Conservation (phyloP, 2,329 filamentous ascomycete genomes). For the Leptodontidium sp. region DNA sequence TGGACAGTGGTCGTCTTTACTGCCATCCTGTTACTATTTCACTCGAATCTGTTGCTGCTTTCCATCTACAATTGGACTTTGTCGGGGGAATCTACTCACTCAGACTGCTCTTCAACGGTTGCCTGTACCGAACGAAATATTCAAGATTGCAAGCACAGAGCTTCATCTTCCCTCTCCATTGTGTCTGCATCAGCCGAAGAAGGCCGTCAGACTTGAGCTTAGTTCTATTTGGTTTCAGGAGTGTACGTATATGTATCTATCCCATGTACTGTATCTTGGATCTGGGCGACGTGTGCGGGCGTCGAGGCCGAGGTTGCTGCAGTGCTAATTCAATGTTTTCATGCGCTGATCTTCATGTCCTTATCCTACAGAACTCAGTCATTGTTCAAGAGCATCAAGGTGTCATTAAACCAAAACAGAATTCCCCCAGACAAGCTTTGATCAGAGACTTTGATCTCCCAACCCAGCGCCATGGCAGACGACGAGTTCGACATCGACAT, state of each 20-base stretch:
- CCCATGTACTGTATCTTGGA: slow-evolving; percentile 47
- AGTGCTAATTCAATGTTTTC: slow-evolving; percentile 39
- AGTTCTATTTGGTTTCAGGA: slow-evolving; percentile 46
- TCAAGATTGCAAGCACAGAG: slow-evolving; percentile 66
- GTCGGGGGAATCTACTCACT: slow-evolving; percentile 31
- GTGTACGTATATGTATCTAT: slow-evolving; percentile 50
- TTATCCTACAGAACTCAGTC: slow-evolving; percentile 44
- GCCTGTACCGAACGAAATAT: slow-evolving; percentile 39
- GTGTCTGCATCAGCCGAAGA: slow-evolving; percentile 47
- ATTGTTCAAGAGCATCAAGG: slow-evolving; percentile 41
- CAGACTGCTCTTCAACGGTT: slow-evolving; percentile 38
- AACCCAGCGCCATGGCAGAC: slow-evolving; percentile 63
- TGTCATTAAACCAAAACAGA: slow-evolving; percentile 44
- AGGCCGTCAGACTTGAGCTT: slow-evolving; percentile 46
- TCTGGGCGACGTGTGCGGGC: slow-evolving; percentile 33
- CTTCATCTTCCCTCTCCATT: slow-evolving; percentile 64
- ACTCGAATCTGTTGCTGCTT: slow-evolving; percentile 39
- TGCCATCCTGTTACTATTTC: slow-evolving; percentile 37
- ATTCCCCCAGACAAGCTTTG: slow-evolving; percentile 29
- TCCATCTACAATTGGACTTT: slow-evolving; percentile 32
- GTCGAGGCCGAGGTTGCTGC: slow-evolving; percentile 29
- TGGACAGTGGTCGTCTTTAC: slow-evolving; percentile 31
- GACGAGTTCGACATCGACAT: slow-evolving; percentile 79
- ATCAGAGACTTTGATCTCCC: slow-evolving; percentile 30
- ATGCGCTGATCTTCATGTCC: slow-evolving; percentile 45